phyloP scores from a whole-genome alignment of 2,329 filamentous ascomycete species.

The Fusarium sp. region DNA sequence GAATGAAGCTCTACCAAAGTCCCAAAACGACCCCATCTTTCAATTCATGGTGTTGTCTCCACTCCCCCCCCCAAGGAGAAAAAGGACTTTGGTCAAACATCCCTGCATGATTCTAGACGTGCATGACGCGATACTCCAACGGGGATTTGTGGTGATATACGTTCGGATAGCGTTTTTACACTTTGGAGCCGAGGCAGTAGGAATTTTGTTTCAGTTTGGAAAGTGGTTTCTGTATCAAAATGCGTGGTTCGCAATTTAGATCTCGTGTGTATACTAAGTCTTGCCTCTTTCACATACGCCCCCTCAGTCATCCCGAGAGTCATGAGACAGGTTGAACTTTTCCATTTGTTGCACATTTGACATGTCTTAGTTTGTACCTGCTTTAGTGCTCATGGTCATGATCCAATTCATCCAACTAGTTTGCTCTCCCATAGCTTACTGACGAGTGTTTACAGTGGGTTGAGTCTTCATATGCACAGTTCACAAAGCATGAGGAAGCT shows the following conservation, averaged over 20 bases:
- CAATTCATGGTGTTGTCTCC: conserved; percentile 32
- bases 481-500: neutral
- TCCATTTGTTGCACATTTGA: neutral
- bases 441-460: neutral
- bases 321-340: conserved; percentile 31
- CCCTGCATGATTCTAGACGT: conserved; percentile 21
- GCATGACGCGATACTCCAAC: conserved; percentile 8
- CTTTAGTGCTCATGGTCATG: conserved; percentile 21
- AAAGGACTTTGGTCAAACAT: conserved; percentile 33
- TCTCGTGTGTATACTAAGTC: neutral
- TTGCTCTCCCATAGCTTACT: neutral
- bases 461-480: neutral
- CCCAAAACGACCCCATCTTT: conserved; percentile 31
- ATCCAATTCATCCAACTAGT: neutral
- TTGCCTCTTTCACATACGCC: conserved; percentile 3
- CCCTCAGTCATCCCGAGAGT: conserved; percentile 18
- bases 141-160: neutral
- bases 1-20: conserved; percentile 41
- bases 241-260: neutral
- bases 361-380: conserved; percentile 20
- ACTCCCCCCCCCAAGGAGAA: conserved; percentile 9
- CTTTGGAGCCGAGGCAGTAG: conserved; percentile 3
- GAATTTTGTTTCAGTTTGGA: neutral
- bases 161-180: conserved; percentile 29
- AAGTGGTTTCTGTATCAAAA: neutral